Evolutionary conservation across 768 basidiomycete genomes (phyloP), one percentile per base, ranked within the genome.

Genomic region (Trichaptum fuscoviolaceum): DNA sequence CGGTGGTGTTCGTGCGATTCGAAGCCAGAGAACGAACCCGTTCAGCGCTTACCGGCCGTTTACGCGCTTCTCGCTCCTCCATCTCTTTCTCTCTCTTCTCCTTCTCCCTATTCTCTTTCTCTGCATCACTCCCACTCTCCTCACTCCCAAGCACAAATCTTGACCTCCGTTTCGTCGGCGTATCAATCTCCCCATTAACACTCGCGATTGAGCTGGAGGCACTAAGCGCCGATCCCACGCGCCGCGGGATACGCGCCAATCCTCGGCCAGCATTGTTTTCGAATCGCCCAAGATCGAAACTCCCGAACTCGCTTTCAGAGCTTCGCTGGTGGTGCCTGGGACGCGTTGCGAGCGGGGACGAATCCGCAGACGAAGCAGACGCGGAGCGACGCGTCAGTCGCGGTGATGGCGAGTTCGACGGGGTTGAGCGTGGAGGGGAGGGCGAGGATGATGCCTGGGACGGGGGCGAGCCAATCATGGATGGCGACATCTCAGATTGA

Each of bases 231-330:
- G n/a, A n/a, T n/a, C n/a, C n/a, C 36, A 72, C 74, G 62, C 88
- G 79, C 64, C 87, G 83, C 42, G 90, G 87, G 64, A 90, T 80
- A 63, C 83, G 78, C 18, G 89, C 88, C n/a, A 90, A 82, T 65
- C 88, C 83, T 8, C 78, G 78, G 1, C 84, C 82, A 35, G 89
- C 86, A 34, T 80, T 75, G 74, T 87, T 90, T 6, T 52, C 42
- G 10, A 52, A 52, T 12, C 42, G 42, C 12, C 42, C 42, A 12
- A 52, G 20, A 20, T 52, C 42, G 20, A 52, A 52, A 20, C 42
- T 52, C 42, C 42, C 42, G 20, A 52, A 52, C 20, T 52, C 42
- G 20, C 42, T 20, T 12, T 52, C 6, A 2, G 42, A 52, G 42
- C 42, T 52, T 12, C 42, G 42, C 15, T 52, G 42, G 10, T 52